phyloP scores from a whole-genome alignment of 148 eudicot species.

The Drosera capensis region DNA sequence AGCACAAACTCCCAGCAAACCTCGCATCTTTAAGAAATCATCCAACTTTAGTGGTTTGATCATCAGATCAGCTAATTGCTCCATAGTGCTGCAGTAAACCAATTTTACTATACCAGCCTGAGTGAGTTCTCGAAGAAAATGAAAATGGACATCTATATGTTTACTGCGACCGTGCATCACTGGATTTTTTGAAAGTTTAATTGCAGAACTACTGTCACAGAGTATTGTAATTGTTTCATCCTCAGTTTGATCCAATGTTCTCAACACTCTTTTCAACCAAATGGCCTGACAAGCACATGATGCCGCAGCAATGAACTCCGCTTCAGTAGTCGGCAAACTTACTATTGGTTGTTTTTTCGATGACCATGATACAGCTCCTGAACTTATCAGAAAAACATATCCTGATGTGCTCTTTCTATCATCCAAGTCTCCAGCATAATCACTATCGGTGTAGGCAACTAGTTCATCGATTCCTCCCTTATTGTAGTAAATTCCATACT shows the following conservation, averaged over 20 bases:
- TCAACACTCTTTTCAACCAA: too few relatives aligned
- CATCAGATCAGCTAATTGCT: too few relatives aligned
- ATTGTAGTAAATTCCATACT: not conserved
- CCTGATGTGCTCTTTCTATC: too few relatives aligned
- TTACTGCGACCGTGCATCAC: conserved; percentile 1
- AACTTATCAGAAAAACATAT: not conserved
- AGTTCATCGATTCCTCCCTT: not conserved
- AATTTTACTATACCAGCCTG: not conserved
- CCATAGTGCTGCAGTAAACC: not conserved
- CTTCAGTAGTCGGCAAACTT: not conserved
- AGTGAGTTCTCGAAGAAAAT: conserved; percentile 1
- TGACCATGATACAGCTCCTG: not conserved
- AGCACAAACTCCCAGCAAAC: too few relatives aligned
- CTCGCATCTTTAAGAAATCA: too few relatives aligned
- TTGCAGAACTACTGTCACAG: not conserved
- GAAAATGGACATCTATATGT: not conserved
- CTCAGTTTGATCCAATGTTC: too few relatives aligned
- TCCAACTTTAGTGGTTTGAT: too few relatives aligned
- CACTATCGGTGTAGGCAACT: conserved; percentile 1
- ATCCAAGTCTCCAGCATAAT: conserved; percentile 1
- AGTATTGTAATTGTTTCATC: not conserved
- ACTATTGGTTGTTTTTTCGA: not conserved
- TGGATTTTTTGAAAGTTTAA: not conserved
- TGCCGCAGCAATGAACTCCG: too few relatives aligned
- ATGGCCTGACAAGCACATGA: too few relatives aligned